Conservation (phyloP, 176 grass and related monocot species). For the Tillandsia leiboldiana region DNA sequence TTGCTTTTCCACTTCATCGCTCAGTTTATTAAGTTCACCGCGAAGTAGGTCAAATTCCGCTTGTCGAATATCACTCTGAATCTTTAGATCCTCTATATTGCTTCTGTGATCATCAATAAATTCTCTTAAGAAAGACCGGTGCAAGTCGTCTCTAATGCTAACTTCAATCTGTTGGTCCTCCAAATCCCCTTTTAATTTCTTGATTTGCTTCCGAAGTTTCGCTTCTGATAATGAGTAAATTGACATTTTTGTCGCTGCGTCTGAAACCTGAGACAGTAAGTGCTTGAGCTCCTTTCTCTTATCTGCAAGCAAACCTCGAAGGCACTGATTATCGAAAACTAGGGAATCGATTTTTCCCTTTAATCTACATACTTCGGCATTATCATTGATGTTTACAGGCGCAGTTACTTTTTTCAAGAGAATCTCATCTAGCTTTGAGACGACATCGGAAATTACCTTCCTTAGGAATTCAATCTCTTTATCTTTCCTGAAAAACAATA, state of each 20-base stretch:
- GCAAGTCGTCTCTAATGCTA: conserved; percentile 65
- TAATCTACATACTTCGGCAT: conserved; percentile 54
- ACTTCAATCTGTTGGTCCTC: conserved; percentile 54
- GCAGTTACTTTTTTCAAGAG: conserved; percentile 28
- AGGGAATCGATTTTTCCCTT: conserved; percentile 54
- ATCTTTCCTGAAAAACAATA: conserved; percentile 66
- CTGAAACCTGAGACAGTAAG: conserved; percentile 46
- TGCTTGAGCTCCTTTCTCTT: conserved; percentile 62
- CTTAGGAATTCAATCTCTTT: conserved; percentile 66
- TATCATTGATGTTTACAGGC: conserved; percentile 25
- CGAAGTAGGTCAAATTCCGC: conserved; percentile 14
- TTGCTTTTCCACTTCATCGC: conserved; percentile 36
- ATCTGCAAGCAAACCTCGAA: conserved; percentile 49
- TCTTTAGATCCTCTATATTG: conserved; percentile 26
- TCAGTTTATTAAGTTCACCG: conserved; percentile 24
- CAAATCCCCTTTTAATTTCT: conserved; percentile 32
- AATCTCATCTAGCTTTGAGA: conserved; percentile 69
- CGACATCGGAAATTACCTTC: conserved; percentile 70
- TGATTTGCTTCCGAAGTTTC: conserved; percentile 39
- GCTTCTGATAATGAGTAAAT: conserved; percentile 32
- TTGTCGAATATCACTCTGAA: conserved; percentile 20
- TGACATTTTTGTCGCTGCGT: conserved; percentile 44
- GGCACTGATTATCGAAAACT: conserved; percentile 55
- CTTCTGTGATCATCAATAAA: conserved; percentile 34
- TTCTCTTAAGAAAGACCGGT: conserved; percentile 41